phyloP scores from a whole-genome alignment of 2,329 filamentous ascomycete species.

The Myriosclerotinia scirpicola region DNA sequence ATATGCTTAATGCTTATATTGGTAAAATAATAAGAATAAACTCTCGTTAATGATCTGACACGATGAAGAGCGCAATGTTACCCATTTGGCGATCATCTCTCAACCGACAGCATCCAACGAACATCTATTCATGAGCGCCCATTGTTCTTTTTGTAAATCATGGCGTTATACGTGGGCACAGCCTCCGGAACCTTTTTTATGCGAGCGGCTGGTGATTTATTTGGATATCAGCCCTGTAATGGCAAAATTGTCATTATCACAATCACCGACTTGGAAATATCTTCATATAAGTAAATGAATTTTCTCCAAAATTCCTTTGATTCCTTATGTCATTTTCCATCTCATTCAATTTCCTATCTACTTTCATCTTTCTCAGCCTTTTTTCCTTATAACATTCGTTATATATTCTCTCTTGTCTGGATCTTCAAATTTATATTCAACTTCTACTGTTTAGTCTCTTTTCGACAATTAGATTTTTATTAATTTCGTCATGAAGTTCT shows the following conservation, averaged over 20 bases:
- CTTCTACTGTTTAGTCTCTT: background rate
- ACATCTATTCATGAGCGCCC: background rate
- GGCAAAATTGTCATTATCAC: background rate
- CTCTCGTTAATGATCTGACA: slow-evolving; percentile 1
- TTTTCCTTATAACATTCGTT: slow-evolving; percentile 12
- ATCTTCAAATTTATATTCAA: background rate
- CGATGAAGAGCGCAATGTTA: background rate
- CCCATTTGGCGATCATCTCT: background rate
- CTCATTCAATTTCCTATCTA: slow-evolving; percentile 10
- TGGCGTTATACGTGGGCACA: background rate
- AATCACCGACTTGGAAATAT: background rate
- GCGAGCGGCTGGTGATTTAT: slow-evolving; percentile 6
- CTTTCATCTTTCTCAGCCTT: background rate
- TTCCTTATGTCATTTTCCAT: slow-evolving; percentile 15
- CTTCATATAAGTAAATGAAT: slow-evolving; percentile 13
- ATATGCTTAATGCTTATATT: background rate
- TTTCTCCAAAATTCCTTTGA: background rate
- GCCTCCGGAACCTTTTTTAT: slow-evolving; percentile 3
- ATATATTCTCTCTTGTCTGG: background rate
- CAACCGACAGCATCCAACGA: too few species aligned
- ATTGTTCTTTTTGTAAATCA: background rate
- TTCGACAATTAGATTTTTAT: background rate
- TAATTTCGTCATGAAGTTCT: slow-evolving; percentile 33
- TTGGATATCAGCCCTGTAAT: slow-evolving; percentile 1
- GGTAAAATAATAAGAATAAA: background rate